phyloP scores from a whole-genome alignment of 805 yeast genomes.

The Teunomyces barrocoloradensis region DNA sequence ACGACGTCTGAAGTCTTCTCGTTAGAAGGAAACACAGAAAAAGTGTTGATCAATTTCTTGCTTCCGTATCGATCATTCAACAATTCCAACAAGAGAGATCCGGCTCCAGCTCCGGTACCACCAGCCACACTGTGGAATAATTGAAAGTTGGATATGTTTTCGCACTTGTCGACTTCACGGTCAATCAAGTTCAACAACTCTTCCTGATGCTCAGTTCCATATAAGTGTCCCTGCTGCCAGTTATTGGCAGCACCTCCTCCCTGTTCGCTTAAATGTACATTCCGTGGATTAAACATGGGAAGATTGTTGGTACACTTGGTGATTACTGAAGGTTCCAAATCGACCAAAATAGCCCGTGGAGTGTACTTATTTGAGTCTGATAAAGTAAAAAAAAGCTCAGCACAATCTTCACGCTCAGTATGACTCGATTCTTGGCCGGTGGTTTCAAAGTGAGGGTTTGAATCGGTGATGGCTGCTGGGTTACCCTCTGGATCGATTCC shows the following conservation, averaged over 20 bases:
- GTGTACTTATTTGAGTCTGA: conserved; percentile 76
- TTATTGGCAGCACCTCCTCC: conserved; percentile 96
- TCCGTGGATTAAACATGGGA: conserved; percentile 79
- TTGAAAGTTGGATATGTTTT: conserved; percentile 86
- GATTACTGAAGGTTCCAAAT: conserved; percentile 88
- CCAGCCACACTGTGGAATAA: conserved; percentile 94
- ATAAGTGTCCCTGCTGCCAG: conserved; percentile 88
- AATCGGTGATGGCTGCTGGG: conserved; percentile 32
- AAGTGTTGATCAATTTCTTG: conserved; percentile 80
- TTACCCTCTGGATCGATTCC: conserved; percentile 72
- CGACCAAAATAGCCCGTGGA: conserved; percentile 83
- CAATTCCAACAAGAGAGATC: conserved; percentile 75
- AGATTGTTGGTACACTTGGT: conserved; percentile 52
- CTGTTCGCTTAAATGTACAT: conserved; percentile 70
- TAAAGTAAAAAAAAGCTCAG: conserved; percentile 78
- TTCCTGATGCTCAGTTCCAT: conserved; percentile 67
- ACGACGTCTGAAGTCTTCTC: conserved; percentile 89
- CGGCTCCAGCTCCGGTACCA: conserved; percentile 97
- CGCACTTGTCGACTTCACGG: conserved; percentile 86
- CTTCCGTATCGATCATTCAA: conserved; percentile 74
- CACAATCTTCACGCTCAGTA: conserved; percentile 57
- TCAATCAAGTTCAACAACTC: conserved; percentile 81
- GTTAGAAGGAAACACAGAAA: conserved; percentile 80
- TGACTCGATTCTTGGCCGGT: conserved; percentile 12
- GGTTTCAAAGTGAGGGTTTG: conserved; percentile 5